Evolutionary conservation across 306 rosid species (phyloP), one percentile per base, ranked within the genome.

Genomic region (Chamaecrista fasciculata): DNA sequence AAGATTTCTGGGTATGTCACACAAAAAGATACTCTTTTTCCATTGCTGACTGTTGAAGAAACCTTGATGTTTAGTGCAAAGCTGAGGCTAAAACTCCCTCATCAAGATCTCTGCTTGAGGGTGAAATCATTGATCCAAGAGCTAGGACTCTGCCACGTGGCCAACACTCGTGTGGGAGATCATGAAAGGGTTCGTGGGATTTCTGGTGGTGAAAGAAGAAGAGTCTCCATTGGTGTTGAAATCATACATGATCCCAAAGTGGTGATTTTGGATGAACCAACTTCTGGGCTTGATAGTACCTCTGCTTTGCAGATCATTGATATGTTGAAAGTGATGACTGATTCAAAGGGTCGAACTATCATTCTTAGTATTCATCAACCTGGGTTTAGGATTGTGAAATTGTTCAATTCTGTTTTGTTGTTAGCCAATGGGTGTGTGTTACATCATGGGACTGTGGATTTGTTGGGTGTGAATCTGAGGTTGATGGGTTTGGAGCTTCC

Each of bases 11-110:
- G 93, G 50, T 93, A 84, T 70, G 98, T 90, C n/a, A 85, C 96
- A 26, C 96, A 93, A 44, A 87, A 83, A 37, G 96, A 93, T 48
- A 76, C 79, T 20, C 85, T 90, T 3, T 93, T 88, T 68, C 98
- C 93, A 28, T 75, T 93, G 52, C 96, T 93, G 14, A 85, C 96
- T 0, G 96, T 93, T 36, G 87, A 90, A 79, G 98, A 92, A 86
- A 92, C 96, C 83, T 66, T 92, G 20, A 78, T 83, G 84, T 92
- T 89, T 52, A 87, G 93, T 31, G 93, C 91, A 64, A 67, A 80
- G 69, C 81, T 86, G 47, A 76, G 91, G 74, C 44, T 86, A 48
- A 42, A 81, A 69, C 75, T 78, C 71, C 74, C 88, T 28, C 81
- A 49, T 5, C 60, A 78, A 21, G 71, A 86, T 66, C 65, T 89